Base-by-base conservation (phyloP, 805 yeast species). In the Saturnispora saitoi region DNA sequence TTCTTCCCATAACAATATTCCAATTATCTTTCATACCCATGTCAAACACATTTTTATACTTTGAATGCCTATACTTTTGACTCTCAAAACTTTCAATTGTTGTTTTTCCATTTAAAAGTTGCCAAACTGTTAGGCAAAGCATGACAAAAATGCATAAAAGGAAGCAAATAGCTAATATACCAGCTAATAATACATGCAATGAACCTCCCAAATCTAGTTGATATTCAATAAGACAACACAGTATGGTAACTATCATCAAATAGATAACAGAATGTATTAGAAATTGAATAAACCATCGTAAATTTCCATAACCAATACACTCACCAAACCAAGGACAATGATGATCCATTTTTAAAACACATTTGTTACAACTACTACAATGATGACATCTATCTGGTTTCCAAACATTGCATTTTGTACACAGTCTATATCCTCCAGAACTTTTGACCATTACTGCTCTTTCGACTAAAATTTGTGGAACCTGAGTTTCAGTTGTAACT, bases 311-410 rank as follows among this genome's bases (percentile, higher is more conserved):
- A 0, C 98, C 98, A 50, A 91, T 77, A 63, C 97, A 90, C 4
- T 79, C 71, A 2, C 95, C 82, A 64, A 89, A 88, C 98, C 98
- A 91, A 0, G 97, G 97, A 54, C 83, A 77, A 59, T 77, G 80
- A 54, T 77, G 83, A 61, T 77, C 82, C 82, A 77, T 77, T 40
- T 68, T 57, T 37, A 77, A 58, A 2, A 75, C 61, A 59, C 83
- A 77, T 48, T 54, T 61, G 2, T 66, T 64, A 48, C 80, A 74
- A 14, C 72, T 54, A 1, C 79, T 71, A 57, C 83, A 77, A 59
- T 77, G 83, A 56, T 77, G 83, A 47, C 77, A 67, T 50, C 83
- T 59, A 58, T 77, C 83, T 0, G 83, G 83, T 57, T 77, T 77
- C 82, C 81, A 77, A 10, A 68, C 75, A 36, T 66, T 58, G 57